Conservation (phyloP, 345 rosid species). For the Anastatica hierochuntica region DNA sequence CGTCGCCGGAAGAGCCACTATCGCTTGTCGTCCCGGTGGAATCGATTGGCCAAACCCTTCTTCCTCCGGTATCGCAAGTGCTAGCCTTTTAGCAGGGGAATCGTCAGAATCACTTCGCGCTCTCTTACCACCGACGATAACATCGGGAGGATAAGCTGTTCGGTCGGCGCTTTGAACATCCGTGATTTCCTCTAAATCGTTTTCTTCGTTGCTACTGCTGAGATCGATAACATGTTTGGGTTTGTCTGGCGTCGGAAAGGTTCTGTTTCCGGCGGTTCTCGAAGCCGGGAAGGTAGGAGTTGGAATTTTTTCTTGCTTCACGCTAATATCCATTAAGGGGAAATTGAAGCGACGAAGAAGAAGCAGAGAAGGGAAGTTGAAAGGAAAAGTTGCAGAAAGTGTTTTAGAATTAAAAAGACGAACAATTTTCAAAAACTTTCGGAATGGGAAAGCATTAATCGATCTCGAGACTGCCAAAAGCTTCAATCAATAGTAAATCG, state of each 20-base stretch:
- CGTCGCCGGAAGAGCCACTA: neutral
- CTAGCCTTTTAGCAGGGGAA: slow-evolving; percentile 22
- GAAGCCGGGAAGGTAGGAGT: neutral
- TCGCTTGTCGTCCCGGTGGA: neutral
- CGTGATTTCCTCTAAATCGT: neutral
- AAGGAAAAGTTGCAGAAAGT: neutral
- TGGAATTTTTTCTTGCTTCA: slow-evolving; percentile 36
- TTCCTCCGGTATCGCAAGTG: slow-evolving; percentile 24
- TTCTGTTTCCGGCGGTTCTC: neutral
- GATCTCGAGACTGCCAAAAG: too few species aligned
- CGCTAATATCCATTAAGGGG: slow-evolving; percentile 29
- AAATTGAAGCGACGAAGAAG: neutral
- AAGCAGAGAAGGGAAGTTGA: neutral
- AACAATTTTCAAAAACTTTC: too few species aligned
- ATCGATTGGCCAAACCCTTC: slow-evolving; percentile 31
- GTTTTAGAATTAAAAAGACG: neutral
- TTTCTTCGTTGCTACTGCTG: slow-evolving; percentile 34
- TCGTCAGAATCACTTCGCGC: neutral
- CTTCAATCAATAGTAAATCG: too few species aligned
- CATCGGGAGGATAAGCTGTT: neutral
- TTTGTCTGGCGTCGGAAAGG: neutral
- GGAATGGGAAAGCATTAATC: too few species aligned
- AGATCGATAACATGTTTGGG: slow-evolving; percentile 37
- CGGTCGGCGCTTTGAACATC: neutral
- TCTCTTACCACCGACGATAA: slow-evolving; percentile 12